phyloP scores from a whole-genome alignment of 1,284 basidiomycete species.

The Ustilago vetiveriae region DNA sequence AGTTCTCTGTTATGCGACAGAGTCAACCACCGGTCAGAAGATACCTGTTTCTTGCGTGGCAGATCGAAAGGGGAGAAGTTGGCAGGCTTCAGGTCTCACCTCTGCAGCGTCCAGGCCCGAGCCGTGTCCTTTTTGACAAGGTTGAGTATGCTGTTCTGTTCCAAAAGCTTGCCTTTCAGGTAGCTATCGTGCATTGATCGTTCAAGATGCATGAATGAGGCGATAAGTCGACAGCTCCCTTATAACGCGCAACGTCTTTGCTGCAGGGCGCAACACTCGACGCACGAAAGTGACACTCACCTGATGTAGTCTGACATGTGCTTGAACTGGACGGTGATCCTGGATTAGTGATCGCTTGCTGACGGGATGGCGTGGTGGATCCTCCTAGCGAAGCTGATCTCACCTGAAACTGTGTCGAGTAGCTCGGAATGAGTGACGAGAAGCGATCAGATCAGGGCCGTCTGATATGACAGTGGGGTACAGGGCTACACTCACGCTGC shows the following conservation, averaged over 20 bases:
- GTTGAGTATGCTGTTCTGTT: slow-evolving; percentile 35
- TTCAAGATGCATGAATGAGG: too few relatives aligned
- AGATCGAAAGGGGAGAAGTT: not conserved
- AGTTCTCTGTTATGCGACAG: slow-evolving; percentile 7
- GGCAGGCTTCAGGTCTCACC: slow-evolving; percentile 2
- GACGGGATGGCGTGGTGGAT: too few relatives aligned
- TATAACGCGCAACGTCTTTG: too few relatives aligned
- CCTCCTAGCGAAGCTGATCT: too few relatives aligned
- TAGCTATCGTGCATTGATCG: too few relatives aligned
- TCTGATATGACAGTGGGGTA: too few relatives aligned
- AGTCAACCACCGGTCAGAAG: not conserved
- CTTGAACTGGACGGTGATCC: slow-evolving; percentile 19
- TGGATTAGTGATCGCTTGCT: too few relatives aligned
- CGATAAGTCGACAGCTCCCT: too few relatives aligned
- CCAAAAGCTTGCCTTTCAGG: slow-evolving; percentile 22
- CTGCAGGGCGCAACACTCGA: too few relatives aligned
- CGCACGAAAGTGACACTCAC: slow-evolving; percentile 13
- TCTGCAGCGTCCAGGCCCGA: slow-evolving; percentile 6
- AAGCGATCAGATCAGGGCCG: too few relatives aligned
- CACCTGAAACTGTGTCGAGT: slow-evolving; percentile 33
- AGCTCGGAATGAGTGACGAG: too few relatives aligned
- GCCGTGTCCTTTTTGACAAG: slow-evolving; percentile 22
- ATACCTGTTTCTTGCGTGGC: not conserved
- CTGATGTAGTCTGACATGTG: slow-evolving; percentile 36
- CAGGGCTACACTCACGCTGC: slow-evolving; percentile 1